These are phyloP conservation scores for Leptomonas pyrrhocoris DNA, from an alignment of 208 protist species.

Conservation along the genomic window DNA sequence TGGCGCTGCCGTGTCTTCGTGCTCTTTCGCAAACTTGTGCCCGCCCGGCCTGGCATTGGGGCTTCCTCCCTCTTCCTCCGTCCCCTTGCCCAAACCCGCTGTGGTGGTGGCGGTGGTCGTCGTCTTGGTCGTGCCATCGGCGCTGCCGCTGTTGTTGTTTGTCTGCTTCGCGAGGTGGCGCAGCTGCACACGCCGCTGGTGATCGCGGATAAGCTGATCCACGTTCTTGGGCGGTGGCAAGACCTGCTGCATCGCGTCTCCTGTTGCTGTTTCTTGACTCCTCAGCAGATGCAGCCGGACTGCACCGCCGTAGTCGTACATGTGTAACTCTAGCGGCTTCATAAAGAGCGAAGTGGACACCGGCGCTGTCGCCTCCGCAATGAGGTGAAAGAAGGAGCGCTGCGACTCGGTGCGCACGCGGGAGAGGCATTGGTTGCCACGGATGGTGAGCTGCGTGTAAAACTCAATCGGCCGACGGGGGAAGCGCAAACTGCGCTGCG, in stretches of 20 bases:
- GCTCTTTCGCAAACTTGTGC: slow-evolving; percentile 13
- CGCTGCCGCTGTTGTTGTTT: not conserved
- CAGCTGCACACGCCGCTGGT: slow-evolving; percentile 30
- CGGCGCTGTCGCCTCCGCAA: slow-evolving; percentile 42
- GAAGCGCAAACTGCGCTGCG: slow-evolving; percentile 25
- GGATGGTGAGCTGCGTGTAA: slow-evolving; percentile 34
- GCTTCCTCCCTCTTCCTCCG: not conserved
- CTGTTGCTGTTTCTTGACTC: slow-evolving; percentile 23
- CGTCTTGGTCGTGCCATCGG: not conserved
- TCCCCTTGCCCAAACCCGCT: not conserved
- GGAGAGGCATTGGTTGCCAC: slow-evolving; percentile 36
- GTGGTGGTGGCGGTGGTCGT: not conserved
- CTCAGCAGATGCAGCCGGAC: slow-evolving; percentile 36
- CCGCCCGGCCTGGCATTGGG: not conserved
- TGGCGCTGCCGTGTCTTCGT: slow-evolving; percentile 5
- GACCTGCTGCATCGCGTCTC: slow-evolving; percentile 34
- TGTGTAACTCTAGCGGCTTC: slow-evolving; percentile 38
- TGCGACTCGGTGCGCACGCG: slow-evolving; percentile 36
- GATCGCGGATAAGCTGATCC: slow-evolving; percentile 30
- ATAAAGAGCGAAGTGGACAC: slow-evolving; percentile 50
- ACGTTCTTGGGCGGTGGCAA: slow-evolving; percentile 43
- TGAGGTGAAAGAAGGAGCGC: slow-evolving; percentile 36
- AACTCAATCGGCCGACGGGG: slow-evolving; percentile 34
- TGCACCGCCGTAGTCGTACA: slow-evolving; percentile 59
- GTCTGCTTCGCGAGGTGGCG: slow-evolving; percentile 4